Evolutionary conservation across 106 monocot genomes (phyloP).

Genomic region (Dendrobium nobile): DNA sequence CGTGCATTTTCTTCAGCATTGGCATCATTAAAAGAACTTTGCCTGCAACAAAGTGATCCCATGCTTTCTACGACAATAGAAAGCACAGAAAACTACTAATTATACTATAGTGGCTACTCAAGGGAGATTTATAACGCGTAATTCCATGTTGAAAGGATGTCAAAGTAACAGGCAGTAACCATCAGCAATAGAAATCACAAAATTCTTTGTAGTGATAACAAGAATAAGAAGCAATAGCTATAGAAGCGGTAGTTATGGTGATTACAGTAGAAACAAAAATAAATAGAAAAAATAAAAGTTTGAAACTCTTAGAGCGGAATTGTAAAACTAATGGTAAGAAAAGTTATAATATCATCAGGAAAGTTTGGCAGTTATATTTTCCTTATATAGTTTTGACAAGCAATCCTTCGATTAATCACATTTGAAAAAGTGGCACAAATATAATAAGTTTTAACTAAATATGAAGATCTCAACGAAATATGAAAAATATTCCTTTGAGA

Average conservation of each 20-base stretch:
- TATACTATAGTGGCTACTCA: background rate
- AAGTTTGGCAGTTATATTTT: too few relatives aligned
- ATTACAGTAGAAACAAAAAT: background rate
- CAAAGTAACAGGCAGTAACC: background rate
- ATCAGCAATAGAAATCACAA: constrained; percentile 5
- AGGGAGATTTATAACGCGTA: background rate
- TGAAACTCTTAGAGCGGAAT: too few relatives aligned
- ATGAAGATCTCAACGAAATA: too few relatives aligned
- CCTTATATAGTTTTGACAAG: too few relatives aligned
- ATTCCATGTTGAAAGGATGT: background rate
- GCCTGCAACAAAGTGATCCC: constrained; percentile 80
- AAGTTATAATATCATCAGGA: too few relatives aligned
- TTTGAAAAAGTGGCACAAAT: too few relatives aligned
- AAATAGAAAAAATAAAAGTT: background rate
- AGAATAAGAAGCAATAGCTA: background rate
- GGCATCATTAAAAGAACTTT: constrained; percentile 48
- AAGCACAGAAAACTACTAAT: constrained; percentile 47
- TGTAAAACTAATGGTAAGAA: too few relatives aligned
- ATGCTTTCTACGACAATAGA: constrained; percentile 50
- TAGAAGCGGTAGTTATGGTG: background rate
- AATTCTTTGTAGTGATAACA: background rate
- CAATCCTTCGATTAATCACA: too few relatives aligned
- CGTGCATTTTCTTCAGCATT: constrained; percentile 57
- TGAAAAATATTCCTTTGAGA: too few relatives aligned
- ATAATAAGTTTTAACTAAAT: too few relatives aligned